Evolutionary conservation across 1,284 basidiomycete genomes (phyloP).

Genomic region (Mycena citricolor): DNA sequence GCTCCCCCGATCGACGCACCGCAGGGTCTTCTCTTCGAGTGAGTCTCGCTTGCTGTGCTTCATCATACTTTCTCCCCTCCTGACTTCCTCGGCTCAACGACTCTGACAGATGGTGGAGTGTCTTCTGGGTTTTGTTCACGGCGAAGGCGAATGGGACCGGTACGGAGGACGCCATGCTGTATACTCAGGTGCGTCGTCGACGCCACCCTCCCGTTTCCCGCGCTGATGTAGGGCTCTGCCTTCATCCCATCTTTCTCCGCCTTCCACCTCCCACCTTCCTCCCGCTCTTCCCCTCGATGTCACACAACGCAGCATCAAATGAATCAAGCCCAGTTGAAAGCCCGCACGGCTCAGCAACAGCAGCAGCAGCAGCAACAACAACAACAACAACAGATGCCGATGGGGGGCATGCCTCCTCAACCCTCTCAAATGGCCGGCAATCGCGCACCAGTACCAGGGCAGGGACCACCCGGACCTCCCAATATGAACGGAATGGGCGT

Average conservation of each 20-base stretch:
- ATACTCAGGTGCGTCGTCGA: conserved; percentile 56
- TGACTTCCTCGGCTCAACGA: conserved; percentile 16
- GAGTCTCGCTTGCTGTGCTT: conserved; percentile 32
- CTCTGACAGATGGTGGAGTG: conserved; percentile 74
- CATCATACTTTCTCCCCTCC: conserved; percentile 9
- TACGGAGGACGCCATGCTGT: conserved; percentile 67
- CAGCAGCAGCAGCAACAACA: too few species aligned
- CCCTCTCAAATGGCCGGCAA: too few species aligned
- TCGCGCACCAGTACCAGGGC: neutral
- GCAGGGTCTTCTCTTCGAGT: conserved; percentile 82
- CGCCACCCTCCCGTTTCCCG: conserved; percentile 12
- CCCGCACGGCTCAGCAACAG: too few species aligned
- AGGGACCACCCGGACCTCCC: conserved; percentile 6
- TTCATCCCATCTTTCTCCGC: conserved; percentile 16
- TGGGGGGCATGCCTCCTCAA: too few species aligned
- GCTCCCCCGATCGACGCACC: conserved; percentile 76
- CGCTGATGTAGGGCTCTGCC: conserved; percentile 13
- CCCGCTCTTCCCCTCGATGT: conserved; percentile 1
- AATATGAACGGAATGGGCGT: conserved; percentile 26
- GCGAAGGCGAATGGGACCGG: conserved; percentile 67
- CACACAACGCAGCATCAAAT: neutral
- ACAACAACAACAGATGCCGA: too few species aligned
- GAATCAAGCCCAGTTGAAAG: too few species aligned
- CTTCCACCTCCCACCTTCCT: conserved; percentile 11
- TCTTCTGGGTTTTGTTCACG: conserved; percentile 80